Conservation (phyloP, 2,329 filamentous ascomycete species). For the Botryosphaeria dothidea region DNA sequence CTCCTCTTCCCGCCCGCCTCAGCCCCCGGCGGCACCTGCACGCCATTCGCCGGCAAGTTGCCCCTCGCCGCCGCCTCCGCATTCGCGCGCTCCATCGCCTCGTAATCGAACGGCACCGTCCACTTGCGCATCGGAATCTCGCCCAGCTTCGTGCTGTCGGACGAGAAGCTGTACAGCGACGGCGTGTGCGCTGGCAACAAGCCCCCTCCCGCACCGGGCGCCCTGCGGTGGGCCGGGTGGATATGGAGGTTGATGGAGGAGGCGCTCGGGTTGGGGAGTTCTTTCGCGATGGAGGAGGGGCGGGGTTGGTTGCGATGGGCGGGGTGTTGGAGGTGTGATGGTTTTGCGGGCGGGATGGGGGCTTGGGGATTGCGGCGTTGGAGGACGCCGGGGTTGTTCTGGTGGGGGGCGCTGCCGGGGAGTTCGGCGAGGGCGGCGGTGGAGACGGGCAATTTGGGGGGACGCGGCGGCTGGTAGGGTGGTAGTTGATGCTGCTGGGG, state of each 20-base stretch:
- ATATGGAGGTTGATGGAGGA: slow-evolving; percentile 3
- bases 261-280: slow-evolving; percentile 12
- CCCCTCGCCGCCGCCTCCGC: slow-evolving; percentile 36
- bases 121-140: slow-evolving; percentile 50
- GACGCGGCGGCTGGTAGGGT: slow-evolving; percentile 24
- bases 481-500: not conserved
- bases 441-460: slow-evolving; percentile 22
- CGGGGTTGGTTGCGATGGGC: slow-evolving; percentile 21
- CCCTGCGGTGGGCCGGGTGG: slow-evolving; percentile 13
- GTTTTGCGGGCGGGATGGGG: not conserved
- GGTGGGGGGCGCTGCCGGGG: not conserved
- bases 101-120: slow-evolving; percentile 45
- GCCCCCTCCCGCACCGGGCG: too few species aligned
- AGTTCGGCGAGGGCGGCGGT: slow-evolving; percentile 13
- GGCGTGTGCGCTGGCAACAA: too few species aligned
- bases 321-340: not conserved
- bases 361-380: slow-evolving; percentile 15
- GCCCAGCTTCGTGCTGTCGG: slow-evolving; percentile 49
- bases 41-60: not conserved
- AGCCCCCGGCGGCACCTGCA: not conserved
- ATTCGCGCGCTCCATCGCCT: slow-evolving; percentile 44
- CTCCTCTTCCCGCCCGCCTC: not conserved
- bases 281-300: slow-evolving; percentile 7
- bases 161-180: slow-evolving; percentile 46
- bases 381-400: slow-evolving; percentile 5